phyloP scores from a whole-genome alignment of 768 basidiomycete genomes.

The Kwoniella newhampshirensis region DNA sequence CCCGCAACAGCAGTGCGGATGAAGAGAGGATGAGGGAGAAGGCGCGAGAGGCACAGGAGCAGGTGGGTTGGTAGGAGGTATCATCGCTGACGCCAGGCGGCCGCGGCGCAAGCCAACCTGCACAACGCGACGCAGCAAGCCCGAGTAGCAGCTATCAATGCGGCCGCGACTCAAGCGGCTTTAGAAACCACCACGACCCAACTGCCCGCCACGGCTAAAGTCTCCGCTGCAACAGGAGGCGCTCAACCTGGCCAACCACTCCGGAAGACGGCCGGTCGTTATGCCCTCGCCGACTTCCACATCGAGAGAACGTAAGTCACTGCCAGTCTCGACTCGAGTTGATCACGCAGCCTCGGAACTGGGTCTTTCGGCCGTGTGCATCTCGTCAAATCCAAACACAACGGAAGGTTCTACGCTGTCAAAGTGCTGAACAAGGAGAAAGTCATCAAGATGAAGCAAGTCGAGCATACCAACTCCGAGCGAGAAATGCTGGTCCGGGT shows the following conservation, averaged over 20 bases:
- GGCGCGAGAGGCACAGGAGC: constrained; percentile 50
- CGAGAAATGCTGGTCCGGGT: constrained; percentile 55
- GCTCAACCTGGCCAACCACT: constrained; percentile 32
- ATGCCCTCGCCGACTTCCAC: constrained; percentile 49
- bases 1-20: constrained; percentile 30
- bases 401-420: constrained; percentile 92
- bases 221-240: constrained; percentile 11
- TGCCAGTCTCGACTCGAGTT: not conserved
- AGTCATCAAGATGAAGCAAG: constrained; percentile 65
- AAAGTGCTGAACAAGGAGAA: constrained; percentile 93
- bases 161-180: constrained; percentile 51
- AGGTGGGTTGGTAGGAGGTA: constrained; percentile 35
- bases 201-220: constrained; percentile 17
- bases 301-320: constrained; percentile 52
- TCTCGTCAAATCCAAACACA: constrained; percentile 80
- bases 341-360: constrained; percentile 44
- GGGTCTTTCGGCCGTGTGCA: constrained; percentile 54
- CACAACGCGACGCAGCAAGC: constrained; percentile 52
- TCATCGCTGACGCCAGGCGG: constrained; percentile 38
- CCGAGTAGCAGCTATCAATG: constrained; percentile 51
- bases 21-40: constrained; percentile 50
- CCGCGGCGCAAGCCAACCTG: constrained; percentile 47
- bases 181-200: constrained; percentile 32
- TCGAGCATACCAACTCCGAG: constrained; percentile 55
- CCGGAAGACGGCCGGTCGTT: constrained; percentile 51